Evolutionary conservation across 176 grass and related monocot genomes (phyloP), one percentile per base, ranked within the genome.

Genomic region (Paspalum vaginatum): DNA sequence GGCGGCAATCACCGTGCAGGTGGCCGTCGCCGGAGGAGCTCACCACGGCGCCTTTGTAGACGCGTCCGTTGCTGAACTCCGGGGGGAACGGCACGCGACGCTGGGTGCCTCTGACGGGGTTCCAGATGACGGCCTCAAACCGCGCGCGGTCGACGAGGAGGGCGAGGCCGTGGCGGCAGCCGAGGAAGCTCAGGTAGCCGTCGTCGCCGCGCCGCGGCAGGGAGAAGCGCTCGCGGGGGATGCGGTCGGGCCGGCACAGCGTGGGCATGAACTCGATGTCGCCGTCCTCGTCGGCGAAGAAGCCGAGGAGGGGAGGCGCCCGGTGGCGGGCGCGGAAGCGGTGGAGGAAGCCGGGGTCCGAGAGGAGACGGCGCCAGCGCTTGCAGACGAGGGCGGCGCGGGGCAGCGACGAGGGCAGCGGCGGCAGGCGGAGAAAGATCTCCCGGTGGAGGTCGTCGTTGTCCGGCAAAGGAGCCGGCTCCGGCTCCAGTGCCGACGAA

Each of bases 131-230:
- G n/a, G 21, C 42, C 18, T 68, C 39, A 21, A 45, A 52, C 51
- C 20, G 39, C 10, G 25, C 40, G 21, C 15, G 21, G 6, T 25
- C 0, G 40, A 26, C 16, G 65, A 81, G 11, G 16, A 81, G 10
- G 2, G 68, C 65, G 52, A 53, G 65, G 11, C 78, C 78, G 41
- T 81, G 78, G 52, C 65, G 78, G 78, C 65, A 70, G 52, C 53
- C 37, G 41, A 54, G 65, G 78, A 81, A 46, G 65, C 40, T 5
- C 51, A 66, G 70, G 20, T 37, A 12, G 63, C 25, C 49, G 49
- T 11, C 13, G 24, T 5, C 57, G 41, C 27, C 41, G 40, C 44
- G 11, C 39, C 6, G 40, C 40, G 44, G 40, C 65, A 47, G 6
- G 52, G 65, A 59, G 65, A 70, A 69, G 65, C 51, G 52, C 40